phyloP scores from a whole-genome alignment of 768 basidiomycete genomes.

The Trametes coccinea region DNA sequence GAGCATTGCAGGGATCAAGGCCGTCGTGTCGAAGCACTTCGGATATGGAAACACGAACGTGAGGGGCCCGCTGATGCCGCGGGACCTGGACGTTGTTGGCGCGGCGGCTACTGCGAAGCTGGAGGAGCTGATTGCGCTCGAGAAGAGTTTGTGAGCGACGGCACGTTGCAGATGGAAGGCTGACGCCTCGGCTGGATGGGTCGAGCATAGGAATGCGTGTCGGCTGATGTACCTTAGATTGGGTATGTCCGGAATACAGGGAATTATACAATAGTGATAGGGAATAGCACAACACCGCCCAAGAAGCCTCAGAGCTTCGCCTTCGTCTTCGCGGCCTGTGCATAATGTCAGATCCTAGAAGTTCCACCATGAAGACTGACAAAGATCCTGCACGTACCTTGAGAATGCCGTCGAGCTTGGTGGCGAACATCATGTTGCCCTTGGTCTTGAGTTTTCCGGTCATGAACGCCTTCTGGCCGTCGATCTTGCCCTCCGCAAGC shows the following conservation, averaged over 20 bases:
- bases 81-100: constrained; percentile 22
- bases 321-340: constrained; percentile 25
- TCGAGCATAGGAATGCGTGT: neutral
- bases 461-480: constrained; percentile 96
- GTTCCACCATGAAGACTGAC: neutral
- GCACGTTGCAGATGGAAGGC: neutral
- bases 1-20: constrained; percentile 68
- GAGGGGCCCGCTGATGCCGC: constrained; percentile 30
- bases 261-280: constrained; percentile 11
- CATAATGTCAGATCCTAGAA: neutral
- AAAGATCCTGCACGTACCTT: constrained; percentile 50
- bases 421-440: constrained; percentile 93
- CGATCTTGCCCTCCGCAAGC: constrained; percentile 77
- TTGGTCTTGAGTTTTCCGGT: constrained; percentile 90
- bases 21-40: constrained; percentile 60
- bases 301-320: constrained; percentile 20
- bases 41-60: constrained; percentile 53
- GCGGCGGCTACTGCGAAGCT: constrained; percentile 22
- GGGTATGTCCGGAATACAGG: constrained; percentile 16
- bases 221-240: neutral
- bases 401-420: constrained; percentile 83
- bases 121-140: constrained; percentile 33
- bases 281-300: neutral
- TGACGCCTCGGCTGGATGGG: neutral
- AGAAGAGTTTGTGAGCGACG: constrained; percentile 28